Base-by-base conservation (phyloP, 139 green algal genomes). In the Micromonas commoda region DNA sequence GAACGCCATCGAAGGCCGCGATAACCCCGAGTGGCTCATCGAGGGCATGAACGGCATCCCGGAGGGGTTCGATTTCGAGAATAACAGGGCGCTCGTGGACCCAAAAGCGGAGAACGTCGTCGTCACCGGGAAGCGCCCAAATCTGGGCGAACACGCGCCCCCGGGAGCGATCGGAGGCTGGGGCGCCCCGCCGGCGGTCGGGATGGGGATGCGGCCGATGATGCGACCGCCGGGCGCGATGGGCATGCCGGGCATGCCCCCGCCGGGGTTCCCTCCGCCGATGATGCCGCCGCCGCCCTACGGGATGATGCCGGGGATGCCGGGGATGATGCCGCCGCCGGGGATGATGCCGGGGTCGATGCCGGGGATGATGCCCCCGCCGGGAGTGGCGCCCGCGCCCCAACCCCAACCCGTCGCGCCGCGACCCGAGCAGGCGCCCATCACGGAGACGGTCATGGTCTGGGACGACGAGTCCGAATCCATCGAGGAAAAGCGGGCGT, bases 41-140 rank as follows among this genome's bases (percentile, higher is more conserved):
- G 32, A 60, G 33, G 67, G 32, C 5, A 75, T 75, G 67, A 20
- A 24, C 34, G 67, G 67, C 24, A 65, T 75, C 34, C 13, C 67
- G 34, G 67, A 75, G 32, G 67, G 64, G 67, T 28, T 83, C 77
- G 64, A 72, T 37, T 28, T 19, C 23, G 33, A 64, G 32, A 57
- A 4, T 61, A 23, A 38, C 37, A 77, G 5, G n/a, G 6, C 19
- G 37, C 6, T 65, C n/a, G 45, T 67, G 37, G 69, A 68, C 35
- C 28, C 5, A 45, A 26, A 74, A 28, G 5, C n/a, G 67, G 16
- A 45, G 31, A 74, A 45, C 13, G 19, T 24, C 19, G 16, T 20
- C 23, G 13, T 19, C 19, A 76, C 21, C 28, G 45, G 29, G 72
- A 60, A 16, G 21, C 19, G 16, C 19, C 20, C 39, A 16, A 60